Conservation (phyloP, 1,284 basidiomycete species). For the Puccinia coronata region DNA sequence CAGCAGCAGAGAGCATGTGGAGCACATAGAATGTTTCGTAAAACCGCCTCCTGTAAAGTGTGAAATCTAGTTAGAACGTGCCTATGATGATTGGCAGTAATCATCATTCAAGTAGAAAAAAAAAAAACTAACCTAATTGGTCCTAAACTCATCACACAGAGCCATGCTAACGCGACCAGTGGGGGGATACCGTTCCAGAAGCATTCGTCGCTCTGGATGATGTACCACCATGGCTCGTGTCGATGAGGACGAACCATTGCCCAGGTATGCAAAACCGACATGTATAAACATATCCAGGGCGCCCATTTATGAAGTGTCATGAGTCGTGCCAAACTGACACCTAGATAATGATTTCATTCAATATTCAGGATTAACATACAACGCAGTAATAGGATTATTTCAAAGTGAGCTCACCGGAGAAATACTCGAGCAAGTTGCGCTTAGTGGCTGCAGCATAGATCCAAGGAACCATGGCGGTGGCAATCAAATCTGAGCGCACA, state of each 20-base stretch:
- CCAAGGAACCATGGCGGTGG: constrained; percentile 43
- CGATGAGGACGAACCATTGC: constrained; percentile 18
- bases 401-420: constrained; percentile 17
- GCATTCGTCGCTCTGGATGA: background rate
- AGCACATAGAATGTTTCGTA: constrained; percentile 43
- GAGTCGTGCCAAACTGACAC: constrained; percentile 21
- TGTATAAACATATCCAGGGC: constrained; percentile 46
- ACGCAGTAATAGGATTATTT: too few relatives aligned
- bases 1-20: constrained; percentile 38
- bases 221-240: constrained; percentile 36
- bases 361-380: background rate
- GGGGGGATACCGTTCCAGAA: constrained; percentile 41
- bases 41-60: constrained; percentile 30
- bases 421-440: constrained; percentile 22
- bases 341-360: constrained; percentile 1
- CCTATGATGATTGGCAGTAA: too few relatives aligned
- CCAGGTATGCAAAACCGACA: constrained; percentile 41
- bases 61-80: background rate
- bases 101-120: background rate
- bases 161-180: constrained; percentile 35
- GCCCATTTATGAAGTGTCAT: constrained; percentile 48
- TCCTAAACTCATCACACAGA: constrained; percentile 44
- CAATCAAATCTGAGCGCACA: constrained; percentile 30
- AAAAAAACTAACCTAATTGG: constrained; percentile 33
- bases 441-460: constrained; percentile 18